These are phyloP conservation scores for Conidiobolus incongruus DNA, from an alignment of 371 early-diverging fungal genomes.

Conservation along the genomic window DNA sequence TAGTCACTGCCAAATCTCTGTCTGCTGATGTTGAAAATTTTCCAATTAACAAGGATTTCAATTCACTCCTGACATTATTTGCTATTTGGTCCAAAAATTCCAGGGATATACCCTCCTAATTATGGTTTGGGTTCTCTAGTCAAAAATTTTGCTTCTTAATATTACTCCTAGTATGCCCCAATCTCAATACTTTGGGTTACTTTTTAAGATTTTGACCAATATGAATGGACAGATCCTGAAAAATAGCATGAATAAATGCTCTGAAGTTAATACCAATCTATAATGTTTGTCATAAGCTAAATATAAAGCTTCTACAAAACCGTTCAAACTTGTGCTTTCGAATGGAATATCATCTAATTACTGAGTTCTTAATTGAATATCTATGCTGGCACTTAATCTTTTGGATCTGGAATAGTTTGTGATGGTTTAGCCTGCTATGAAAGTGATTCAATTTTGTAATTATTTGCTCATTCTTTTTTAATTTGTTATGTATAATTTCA, in stretches of 20 bases:
- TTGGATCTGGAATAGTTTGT: too few relatives aligned
- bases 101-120: not conserved
- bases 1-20: not conserved
- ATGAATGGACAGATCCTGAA: not conserved
- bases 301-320: not conserved
- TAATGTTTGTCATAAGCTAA: not conserved
- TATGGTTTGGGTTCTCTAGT: not conserved
- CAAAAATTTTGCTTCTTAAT: not conserved
- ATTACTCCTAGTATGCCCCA: not conserved
- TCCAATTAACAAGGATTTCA: not conserved
- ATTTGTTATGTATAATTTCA: too few relatives aligned
- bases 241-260: not conserved
- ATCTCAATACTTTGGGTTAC: not conserved
- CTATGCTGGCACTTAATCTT: too few relatives aligned
- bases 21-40: not conserved
- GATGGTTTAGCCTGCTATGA: too few relatives aligned
- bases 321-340: not conserved
- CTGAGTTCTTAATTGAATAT: too few relatives aligned
- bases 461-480: too few relatives aligned
- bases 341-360: too few relatives aligned
- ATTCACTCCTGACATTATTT: not conserved
- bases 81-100: not conserved
- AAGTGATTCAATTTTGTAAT: too few relatives aligned
- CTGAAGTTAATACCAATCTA: not conserved
- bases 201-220: not conserved